Percentiles rank a stretch among this genome's conserved stretches.
Conservation (phyloP, 2,329 filamentous ascomycete genomes). For the Lasiodiplodia citricola region DNA sequence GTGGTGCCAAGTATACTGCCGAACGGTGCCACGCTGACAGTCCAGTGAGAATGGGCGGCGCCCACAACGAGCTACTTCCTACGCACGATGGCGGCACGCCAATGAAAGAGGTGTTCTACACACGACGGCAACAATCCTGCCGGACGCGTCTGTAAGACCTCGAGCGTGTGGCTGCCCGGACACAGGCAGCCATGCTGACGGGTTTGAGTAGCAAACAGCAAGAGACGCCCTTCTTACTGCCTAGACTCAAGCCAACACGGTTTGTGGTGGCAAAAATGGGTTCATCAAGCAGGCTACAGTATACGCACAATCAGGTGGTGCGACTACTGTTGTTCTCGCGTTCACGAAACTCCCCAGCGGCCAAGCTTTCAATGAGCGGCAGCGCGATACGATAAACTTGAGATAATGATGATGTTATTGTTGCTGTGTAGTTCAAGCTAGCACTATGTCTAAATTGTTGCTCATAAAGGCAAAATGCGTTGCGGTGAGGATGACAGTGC, state of each 20-base stretch:
- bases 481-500: not conserved
- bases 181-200: not conserved
- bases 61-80: not conserved
- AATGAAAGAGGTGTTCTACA: not conserved
- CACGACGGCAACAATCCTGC: not conserved
- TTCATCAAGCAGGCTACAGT: not conserved
- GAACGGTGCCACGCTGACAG: not conserved
- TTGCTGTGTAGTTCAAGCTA: not conserved
- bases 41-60: not conserved
- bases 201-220: not conserved
- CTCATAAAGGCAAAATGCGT: not conserved
- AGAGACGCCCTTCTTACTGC: not conserved
- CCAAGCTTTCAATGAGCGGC: not conserved
- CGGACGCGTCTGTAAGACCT: not conserved
- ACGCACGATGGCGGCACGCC: not conserved
- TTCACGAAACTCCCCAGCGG: not conserved
- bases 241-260: too few relatives aligned
- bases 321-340: not conserved
- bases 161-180: not conserved
- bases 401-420: not conserved
- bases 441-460: not conserved
- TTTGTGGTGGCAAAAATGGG: not conserved
- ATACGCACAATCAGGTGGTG: too few relatives aligned
- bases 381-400: not conserved
- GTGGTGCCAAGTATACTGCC: not conserved